Base-by-base conservation (phyloP, 2,329 filamentous ascomycete species). In the Rutstroemia sp. region DNA sequence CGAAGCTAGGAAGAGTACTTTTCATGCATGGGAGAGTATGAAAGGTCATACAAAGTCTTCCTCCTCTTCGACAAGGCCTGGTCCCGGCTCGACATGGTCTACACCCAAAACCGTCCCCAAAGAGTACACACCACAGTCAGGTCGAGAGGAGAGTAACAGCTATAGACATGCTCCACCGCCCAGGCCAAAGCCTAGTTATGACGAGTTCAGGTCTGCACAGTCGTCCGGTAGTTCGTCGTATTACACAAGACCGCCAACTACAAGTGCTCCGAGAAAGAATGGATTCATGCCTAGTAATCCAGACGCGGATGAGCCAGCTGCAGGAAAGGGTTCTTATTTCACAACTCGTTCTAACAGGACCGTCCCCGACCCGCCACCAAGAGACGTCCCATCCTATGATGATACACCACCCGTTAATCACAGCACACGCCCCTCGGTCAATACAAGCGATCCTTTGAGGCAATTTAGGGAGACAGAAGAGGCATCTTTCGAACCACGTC, bases 401-500 rank as follows among this genome's bases (percentile, higher is more conserved):
- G 53, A 55, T n/a, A 54, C 50, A 19, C 53, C 49, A 5, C 54
- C n/a, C 2, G 47, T 56, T 6, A 51, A 55, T 34, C 38, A 38
- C 9, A 59, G 57, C 46, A 51, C 57, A 10, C 53, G 54, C 23
- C 54, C 64, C 27, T 56, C 54, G 14, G 34, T 47, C n/a, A 56
- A 27, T 27, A 19, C 4, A 6, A 46, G 25, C 21, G 77, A 82
- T 59, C 77, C 76, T 2, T 64, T 80, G 44, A 74, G 72, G 21
- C 71, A 75, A 51, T 79, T 80, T 57, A 72, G 73, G 63, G 73
- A 76, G 4, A 12, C 38, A 9, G 51, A 63, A 39, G 44, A 51
- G 14, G 48, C 58, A 6, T 68, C 68, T 1, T 72, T 71, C 45
- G 78, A 83, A 58, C 67, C 69, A n/a, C 75, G 80, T n/a, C 74